Conservation (phyloP, 768 basidiomycete species). For the Boletus insuetus region DNA sequence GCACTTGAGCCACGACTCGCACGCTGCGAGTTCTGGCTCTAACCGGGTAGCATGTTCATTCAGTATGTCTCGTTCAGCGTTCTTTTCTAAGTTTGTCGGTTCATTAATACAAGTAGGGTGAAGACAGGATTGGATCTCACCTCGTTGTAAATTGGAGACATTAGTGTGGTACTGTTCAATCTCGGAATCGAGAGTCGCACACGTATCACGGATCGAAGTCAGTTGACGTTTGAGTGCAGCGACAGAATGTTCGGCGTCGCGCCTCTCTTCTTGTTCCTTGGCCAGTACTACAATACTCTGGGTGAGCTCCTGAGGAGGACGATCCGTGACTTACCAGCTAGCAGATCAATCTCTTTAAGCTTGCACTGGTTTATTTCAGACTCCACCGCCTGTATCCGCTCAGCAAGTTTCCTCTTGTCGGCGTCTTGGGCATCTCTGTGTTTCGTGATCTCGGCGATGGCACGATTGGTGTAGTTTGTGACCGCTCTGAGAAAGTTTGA, state of each 20-base stretch:
- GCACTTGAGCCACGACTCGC: constrained; percentile 58
- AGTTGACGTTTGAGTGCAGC: constrained; percentile 66
- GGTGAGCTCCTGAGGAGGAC: neutral
- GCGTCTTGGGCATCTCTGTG: constrained; percentile 58
- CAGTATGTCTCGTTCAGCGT: constrained; percentile 59
- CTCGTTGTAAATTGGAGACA: constrained; percentile 62
- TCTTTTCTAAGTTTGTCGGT: constrained; percentile 49
- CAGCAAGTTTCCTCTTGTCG: constrained; percentile 60
- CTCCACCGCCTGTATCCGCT: constrained; percentile 62
- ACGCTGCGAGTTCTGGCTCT: constrained; percentile 52
- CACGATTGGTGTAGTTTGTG: constrained; percentile 67
- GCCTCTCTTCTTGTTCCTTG: constrained; percentile 68
- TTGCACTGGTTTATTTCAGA: constrained; percentile 74
- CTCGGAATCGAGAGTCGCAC: constrained; percentile 57
- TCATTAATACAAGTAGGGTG: neutral
- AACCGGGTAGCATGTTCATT: constrained; percentile 50
- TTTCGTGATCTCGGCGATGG: constrained; percentile 66
- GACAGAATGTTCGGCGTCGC: constrained; percentile 63
- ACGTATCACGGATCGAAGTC: constrained; percentile 57
- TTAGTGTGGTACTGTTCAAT: constrained; percentile 69
- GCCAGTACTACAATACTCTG: constrained; percentile 48
- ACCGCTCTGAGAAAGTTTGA: constrained; percentile 73
- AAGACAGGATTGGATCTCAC: constrained; percentile 35
- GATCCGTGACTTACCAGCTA: constrained; percentile 54
- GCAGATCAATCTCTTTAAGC: constrained; percentile 72